Conservation (phyloP, 2,329 filamentous ascomycete genomes). For the Xylaria hypoxylon region DNA sequence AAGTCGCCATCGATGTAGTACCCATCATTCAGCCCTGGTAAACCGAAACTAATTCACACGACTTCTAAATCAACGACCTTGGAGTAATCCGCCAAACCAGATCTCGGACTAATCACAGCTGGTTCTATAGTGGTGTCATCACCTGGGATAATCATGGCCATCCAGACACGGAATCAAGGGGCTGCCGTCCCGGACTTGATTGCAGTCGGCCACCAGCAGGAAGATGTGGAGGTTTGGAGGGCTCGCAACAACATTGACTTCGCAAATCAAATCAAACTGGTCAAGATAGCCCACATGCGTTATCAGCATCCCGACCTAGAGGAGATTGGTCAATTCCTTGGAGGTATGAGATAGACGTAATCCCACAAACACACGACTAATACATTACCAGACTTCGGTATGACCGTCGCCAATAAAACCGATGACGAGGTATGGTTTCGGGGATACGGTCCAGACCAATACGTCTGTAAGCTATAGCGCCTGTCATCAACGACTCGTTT, state of each 20-base stretch:
- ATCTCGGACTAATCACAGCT: neutral
- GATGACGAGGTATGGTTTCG: conserved; percentile 34
- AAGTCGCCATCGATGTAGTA: conserved; percentile 14
- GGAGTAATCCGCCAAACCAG: neutral
- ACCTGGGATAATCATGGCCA: conserved; percentile 14
- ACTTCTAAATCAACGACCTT: neutral
- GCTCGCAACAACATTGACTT: conserved; percentile 36
- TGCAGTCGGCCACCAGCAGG: conserved; percentile 34
- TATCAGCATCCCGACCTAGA: conserved; percentile 38
- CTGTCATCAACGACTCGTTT: neutral
- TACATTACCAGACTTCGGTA: conserved; percentile 32
- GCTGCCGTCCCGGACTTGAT: conserved; percentile 33
- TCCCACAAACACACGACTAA: conserved; percentile 13
- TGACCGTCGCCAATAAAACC: conserved; percentile 33
- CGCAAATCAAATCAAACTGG: conserved; percentile 31
- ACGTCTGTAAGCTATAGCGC: conserved; percentile 32
- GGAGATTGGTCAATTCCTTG: conserved; percentile 31
- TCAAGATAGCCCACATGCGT: conserved; percentile 37
- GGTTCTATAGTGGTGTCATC: neutral
- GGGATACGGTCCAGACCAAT: conserved; percentile 37
- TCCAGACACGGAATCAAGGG: conserved; percentile 32
- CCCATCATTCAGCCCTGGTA: neutral
- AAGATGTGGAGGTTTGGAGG: conserved; percentile 33
- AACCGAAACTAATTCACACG: neutral
- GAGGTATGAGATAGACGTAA: conserved; percentile 19